These are phyloP conservation scores for Trichoderma breve DNA, from an alignment of 2,329 filamentous ascomycete genomes.

Conservation along the genomic window DNA sequence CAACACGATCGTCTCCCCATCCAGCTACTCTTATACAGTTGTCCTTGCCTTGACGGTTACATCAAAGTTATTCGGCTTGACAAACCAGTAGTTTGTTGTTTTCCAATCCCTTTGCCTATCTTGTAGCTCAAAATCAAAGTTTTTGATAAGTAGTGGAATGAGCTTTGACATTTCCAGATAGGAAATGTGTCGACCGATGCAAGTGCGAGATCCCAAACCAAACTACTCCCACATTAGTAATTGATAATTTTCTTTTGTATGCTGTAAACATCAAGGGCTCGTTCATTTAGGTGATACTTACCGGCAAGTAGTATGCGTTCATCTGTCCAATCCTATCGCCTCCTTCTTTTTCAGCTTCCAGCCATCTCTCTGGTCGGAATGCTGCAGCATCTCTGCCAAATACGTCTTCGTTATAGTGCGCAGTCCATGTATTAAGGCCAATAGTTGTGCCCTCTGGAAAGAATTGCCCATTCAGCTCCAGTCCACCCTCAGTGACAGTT, in stretches of 20 bases:
- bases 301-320: conserved; percentile 32
- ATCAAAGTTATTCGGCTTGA: conserved; percentile 41
- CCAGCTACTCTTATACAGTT: neutral
- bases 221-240: conserved; percentile 29
- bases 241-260: neutral
- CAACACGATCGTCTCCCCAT: too few species aligned
- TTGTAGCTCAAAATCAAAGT: conserved; percentile 35
- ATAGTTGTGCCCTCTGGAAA: conserved; percentile 35
- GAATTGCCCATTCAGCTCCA: conserved; percentile 36
- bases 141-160: conserved; percentile 37
- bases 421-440: conserved; percentile 38
- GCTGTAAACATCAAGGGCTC: neutral
- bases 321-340: conserved; percentile 27
- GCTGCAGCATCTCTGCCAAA: conserved; percentile 34
- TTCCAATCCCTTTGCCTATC: conserved; percentile 29
- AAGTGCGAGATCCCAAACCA: conserved; percentile 41
- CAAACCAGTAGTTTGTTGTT: conserved; percentile 42
- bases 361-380: conserved; percentile 44
- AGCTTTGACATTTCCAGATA: conserved; percentile 44
- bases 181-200: conserved; percentile 44
- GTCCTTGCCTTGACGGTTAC: conserved; percentile 26
- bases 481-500: conserved; percentile 44
- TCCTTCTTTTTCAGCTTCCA: conserved; percentile 27
- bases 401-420: conserved; percentile 31
- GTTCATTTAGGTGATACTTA: conserved; percentile 21